These are phyloP conservation scores for Teunomyces funiuensis DNA, from an alignment of 805 yeast genomes.

Conservation along the genomic window DNA sequence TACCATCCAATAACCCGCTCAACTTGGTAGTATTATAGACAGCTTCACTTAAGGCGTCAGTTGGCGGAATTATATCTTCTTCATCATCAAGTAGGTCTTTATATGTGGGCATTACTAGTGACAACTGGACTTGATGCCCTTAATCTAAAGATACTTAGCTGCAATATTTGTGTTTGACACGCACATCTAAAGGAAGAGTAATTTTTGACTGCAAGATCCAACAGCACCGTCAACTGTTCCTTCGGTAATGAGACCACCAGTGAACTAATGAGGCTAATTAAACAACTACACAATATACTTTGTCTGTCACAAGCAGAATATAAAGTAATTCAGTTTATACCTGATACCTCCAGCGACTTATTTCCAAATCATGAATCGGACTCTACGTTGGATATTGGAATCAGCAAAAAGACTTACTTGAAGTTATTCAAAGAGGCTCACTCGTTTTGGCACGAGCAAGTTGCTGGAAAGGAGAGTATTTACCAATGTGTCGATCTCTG, in stretches of 20 bases:
- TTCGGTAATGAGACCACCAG: not conserved
- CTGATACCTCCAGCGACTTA: conserved; percentile 2
- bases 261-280: conserved; percentile 2
- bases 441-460: conserved; percentile 23
- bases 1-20: not conserved
- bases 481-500: conserved; percentile 6
- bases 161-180: not conserved
- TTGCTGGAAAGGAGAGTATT: not conserved
- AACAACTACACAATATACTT: not conserved
- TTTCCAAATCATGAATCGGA: conserved; percentile 7
- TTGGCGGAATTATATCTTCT: conserved; percentile 21
- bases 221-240: too few species aligned
- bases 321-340: conserved; percentile 13
- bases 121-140: not conserved
- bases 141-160: not conserved
- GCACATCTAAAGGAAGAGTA: not conserved
- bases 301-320: not conserved
- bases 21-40: conserved; percentile 29
- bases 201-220: not conserved
- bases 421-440: conserved; percentile 34
- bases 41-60: conserved; percentile 32
- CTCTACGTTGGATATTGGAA: conserved; percentile 29
- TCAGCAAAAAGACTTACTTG: conserved; percentile 30
- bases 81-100: conserved; percentile 3
- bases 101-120: not conserved